Conservation (phyloP, 441 rosid genomes). For the Rhodomyrtus psidioides region DNA sequence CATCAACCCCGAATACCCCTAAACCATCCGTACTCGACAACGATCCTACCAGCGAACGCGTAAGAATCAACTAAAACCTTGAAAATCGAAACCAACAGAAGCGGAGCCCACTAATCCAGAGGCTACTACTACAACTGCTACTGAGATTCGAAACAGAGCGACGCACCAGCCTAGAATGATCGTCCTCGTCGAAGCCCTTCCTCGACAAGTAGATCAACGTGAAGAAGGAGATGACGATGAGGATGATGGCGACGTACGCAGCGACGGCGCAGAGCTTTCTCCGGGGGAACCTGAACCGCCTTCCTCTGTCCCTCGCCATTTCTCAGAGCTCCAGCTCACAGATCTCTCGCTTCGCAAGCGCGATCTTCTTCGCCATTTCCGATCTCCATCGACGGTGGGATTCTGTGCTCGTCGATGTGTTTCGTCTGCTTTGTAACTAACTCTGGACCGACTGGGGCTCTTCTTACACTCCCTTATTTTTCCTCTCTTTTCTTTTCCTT, state of each 20-base stretch:
- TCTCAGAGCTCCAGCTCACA: neutral
- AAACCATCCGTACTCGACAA: neutral
- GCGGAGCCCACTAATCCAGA: neutral
- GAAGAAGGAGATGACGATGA: conserved; percentile 40
- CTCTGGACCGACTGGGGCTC: neutral
- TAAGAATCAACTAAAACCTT: neutral
- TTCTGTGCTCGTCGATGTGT: neutral
- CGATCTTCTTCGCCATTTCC: neutral
- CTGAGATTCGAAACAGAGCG: neutral
- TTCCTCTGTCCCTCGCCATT: conserved; percentile 44
- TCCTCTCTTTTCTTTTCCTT: neutral
- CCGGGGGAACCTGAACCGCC: conserved; percentile 26
- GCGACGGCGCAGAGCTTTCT: conserved; percentile 25
- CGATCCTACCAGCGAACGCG: neutral
- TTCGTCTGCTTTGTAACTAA: neutral
- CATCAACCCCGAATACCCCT: neutral
- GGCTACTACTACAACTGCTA: neutral
- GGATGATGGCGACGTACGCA: conserved; percentile 38
- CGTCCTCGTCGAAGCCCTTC: conserved; percentile 22
- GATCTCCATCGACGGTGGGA: neutral
- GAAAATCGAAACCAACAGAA: neutral
- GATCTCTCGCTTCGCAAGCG: neutral
- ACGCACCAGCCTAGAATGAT: neutral
- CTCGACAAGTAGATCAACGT: conserved; percentile 33
- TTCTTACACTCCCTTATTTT: neutral